Base-by-base conservation (phyloP, 73 alveolate genomes). In the Uronychia setigera region DNA sequence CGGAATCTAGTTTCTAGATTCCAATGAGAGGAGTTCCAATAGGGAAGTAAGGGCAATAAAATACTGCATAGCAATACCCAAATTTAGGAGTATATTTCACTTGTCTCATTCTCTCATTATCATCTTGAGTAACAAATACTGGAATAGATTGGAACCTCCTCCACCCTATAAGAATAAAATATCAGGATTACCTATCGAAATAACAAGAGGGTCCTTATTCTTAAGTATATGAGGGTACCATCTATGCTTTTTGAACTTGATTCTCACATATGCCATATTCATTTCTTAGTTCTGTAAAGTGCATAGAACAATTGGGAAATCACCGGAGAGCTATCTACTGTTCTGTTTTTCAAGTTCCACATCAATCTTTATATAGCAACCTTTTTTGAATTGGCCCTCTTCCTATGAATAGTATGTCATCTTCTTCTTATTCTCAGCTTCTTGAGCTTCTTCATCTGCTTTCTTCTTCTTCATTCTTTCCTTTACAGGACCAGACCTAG, bases 41-140 rank as follows among this genome's bases (percentile, higher is more conserved):
- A 28, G 99, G 98, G 74, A 77, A 91, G 59, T 90, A 91, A 35
- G 99, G 99, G 1, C 99, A 99, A 80, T 95, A 93, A 85, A 98
- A 96, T 58, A 98, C 95, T 59, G 99, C 99, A 35, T 91, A 91
- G 89, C 99, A 98, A 88, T 92, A 97, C 32, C 98, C 99, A 87
- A 97, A 98, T 93, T 98, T 96, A 60, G 99, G 99, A 46, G 99
- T 98, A 88, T 99, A 99, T 91, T 99, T 99, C 60, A 99, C 85
- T 93, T 93, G 84, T 58, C 99, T 79, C 86, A 95, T 82, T 32
- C 99, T 89, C 80, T 92, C 91, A 89, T 86, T 81, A 83, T 97
- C 93, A 90, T 97, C 99, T 92, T 96, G 96, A 25, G 97, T 95
- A 80, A 97, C 88, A 88, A 77, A 93, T 14, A 96, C 96, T 87